These are phyloP conservation scores for Rhizopogon vinicolor DNA, from an alignment of 768 basidiomycete genomes.

Conservation along the genomic window DNA sequence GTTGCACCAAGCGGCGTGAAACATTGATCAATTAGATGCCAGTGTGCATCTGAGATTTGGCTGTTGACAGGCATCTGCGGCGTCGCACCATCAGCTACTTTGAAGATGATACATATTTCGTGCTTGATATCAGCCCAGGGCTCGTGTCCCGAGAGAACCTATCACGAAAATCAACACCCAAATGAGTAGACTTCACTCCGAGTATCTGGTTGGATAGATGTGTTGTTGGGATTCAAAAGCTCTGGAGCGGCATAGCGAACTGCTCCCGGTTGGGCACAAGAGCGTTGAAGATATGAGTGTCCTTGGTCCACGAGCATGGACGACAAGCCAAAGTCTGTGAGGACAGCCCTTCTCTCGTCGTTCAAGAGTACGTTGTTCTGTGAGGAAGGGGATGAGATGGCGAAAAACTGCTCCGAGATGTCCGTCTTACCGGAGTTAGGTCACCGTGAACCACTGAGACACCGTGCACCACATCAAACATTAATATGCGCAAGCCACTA, in stretches of 20 bases:
- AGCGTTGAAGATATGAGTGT: constrained; percentile 27
- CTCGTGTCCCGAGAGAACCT: not conserved
- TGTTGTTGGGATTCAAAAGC: constrained; percentile 15
- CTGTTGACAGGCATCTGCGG: not conserved
- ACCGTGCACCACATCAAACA: not conserved
- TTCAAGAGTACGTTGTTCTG: constrained; percentile 40
- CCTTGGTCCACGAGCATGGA: constrained; percentile 27
- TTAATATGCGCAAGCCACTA: not conserved
- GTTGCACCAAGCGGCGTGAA: not conserved
- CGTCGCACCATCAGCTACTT: not conserved
- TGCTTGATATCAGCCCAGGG: not conserved
- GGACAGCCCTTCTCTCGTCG: constrained; percentile 30
- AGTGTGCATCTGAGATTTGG: not conserved
- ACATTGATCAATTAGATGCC: not conserved
- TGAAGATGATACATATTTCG: not conserved
- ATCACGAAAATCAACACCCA: not conserved
- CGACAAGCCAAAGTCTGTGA: constrained; percentile 43
- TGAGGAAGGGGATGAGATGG: not conserved
- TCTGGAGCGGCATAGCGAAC: constrained; percentile 40
- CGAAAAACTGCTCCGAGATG: not conserved
- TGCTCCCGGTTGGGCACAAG: constrained; percentile 21
- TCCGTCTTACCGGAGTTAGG: not conserved
- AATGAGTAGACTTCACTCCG: constrained; percentile 6
- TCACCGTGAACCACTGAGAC: not conserved
- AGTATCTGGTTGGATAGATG: not conserved